These are phyloP conservation scores for Skeletonema marinoi DNA, from an alignment of 108 stramenopile species.

Conservation along the genomic window DNA sequence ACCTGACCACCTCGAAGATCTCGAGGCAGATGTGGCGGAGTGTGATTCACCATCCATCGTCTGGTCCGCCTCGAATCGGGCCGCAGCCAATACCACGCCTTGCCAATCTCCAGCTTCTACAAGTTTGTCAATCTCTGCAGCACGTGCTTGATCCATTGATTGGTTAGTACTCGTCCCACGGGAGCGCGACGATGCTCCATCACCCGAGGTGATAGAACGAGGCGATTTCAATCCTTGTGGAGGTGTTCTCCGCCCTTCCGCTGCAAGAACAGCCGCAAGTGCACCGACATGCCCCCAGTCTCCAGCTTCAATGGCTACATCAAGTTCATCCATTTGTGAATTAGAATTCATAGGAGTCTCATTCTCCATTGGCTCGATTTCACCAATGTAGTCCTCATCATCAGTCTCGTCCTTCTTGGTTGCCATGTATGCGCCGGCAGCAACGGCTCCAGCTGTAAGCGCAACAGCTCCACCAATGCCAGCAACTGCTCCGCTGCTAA, in stretches of 20 bases:
- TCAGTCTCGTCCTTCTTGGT: slow-evolving; percentile 14
- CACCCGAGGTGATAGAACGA: slow-evolving; percentile 33
- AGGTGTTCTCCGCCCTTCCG: slow-evolving; percentile 21
- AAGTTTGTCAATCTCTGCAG: slow-evolving; percentile 79
- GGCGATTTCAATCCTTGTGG: slow-evolving; percentile 14
- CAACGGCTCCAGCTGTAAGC: slow-evolving; percentile 31
- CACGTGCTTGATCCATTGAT: slow-evolving; percentile 54
- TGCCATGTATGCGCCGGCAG: slow-evolving; percentile 22
- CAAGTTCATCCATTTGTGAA: slow-evolving; percentile 61
- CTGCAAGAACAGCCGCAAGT: slow-evolving; percentile 79
- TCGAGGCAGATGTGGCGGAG: slow-evolving; percentile 71
- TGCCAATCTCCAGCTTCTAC: slow-evolving; percentile 90
- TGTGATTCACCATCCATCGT: slow-evolving; percentile 54
- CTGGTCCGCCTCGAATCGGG: slow-evolving; percentile 78
- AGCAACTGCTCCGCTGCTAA: slow-evolving; percentile 30
- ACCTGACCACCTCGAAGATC: slow-evolving; percentile 42
- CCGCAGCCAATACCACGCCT: slow-evolving; percentile 85
- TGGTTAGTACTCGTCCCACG: slow-evolving; percentile 29
- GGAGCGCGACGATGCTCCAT: slow-evolving; percentile 31
- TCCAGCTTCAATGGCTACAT: slow-evolving; percentile 78
- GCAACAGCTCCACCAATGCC: slow-evolving; percentile 55
- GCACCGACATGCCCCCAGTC: slow-evolving; percentile 90
- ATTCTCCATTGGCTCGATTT: neutral
- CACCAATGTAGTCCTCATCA: neutral
- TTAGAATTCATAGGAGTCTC: neutral